phyloP scores from a whole-genome alignment of 1,139 yeast species.

The Pichia sp. region DNA sequence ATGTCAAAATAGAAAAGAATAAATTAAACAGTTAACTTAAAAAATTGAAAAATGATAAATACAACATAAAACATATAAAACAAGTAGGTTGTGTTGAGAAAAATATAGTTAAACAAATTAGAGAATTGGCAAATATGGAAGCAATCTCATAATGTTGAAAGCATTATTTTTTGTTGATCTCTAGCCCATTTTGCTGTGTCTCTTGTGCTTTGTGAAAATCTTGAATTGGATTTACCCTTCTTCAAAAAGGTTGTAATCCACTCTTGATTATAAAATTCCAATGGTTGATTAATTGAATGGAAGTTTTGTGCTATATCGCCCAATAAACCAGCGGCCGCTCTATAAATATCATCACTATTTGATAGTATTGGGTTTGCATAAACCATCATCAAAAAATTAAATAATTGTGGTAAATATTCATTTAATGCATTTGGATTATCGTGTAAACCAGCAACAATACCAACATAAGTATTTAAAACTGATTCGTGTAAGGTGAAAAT shows the following conservation, averaged over 20 bases:
- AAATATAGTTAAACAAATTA: background rate
- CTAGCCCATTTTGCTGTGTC: conserved; percentile 97
- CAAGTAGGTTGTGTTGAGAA: background rate
- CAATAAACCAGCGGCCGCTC: conserved; percentile 77
- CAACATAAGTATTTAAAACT: conserved; percentile 90
- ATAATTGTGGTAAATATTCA: conserved; percentile 63
- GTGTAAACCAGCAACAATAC: conserved; percentile 82
- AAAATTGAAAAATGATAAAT: background rate
- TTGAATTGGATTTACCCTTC: conserved; percentile 58
- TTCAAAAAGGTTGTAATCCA: conserved; percentile 80
- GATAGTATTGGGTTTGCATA: conserved; percentile 47
- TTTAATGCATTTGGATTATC: conserved; percentile 59
- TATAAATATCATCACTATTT: conserved; percentile 39
- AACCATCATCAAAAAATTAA: conserved; percentile 58
- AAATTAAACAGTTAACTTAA: conserved; percentile 8
- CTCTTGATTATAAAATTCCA: conserved; percentile 54
- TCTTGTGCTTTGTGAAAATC: conserved; percentile 59
- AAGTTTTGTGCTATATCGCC: conserved; percentile 91
- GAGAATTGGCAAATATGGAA: too few relatives aligned
- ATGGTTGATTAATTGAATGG: conserved; percentile 47
- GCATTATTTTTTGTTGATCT: conserved; percentile 67
- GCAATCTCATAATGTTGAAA: conserved; percentile 19
- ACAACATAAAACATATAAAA: background rate
- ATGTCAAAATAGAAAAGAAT: conserved; percentile 8
- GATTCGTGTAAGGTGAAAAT: conserved; percentile 70